Conservation (phyloP, 495 filamentous ascomycete genomes). For the Penicillium malachiteum region DNA sequence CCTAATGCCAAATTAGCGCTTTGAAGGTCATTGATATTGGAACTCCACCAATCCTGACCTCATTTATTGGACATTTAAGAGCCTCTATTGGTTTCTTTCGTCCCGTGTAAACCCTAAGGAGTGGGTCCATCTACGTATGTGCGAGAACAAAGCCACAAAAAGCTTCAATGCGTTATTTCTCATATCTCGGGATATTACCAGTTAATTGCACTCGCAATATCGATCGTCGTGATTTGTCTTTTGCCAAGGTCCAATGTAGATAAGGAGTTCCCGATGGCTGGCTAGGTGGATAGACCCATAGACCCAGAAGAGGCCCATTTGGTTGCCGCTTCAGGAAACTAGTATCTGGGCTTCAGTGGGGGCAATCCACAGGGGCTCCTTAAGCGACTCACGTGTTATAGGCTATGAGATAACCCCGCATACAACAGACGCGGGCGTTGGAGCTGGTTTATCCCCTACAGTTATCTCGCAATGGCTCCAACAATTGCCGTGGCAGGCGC, state of each 20-base stretch:
- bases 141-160: too few relatives aligned
- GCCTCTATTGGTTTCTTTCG: neutral
- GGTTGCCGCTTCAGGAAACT: neutral
- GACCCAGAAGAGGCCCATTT: neutral
- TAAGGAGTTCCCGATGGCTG: neutral
- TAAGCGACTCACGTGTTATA: conserved; percentile 10
- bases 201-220: too few relatives aligned
- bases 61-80: neutral
- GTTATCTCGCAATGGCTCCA: conserved; percentile 2
- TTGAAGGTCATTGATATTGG: neutral
- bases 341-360: neutral
- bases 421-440: neutral
- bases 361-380: neutral
- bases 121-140: neutral
- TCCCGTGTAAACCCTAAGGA: neutral
- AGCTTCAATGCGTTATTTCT: too few relatives aligned
- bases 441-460: neutral
- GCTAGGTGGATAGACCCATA: neutral
- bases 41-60: neutral
- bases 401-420: conserved; percentile 1
- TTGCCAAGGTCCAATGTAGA: neutral
- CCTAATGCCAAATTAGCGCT: neutral
- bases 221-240: too few relatives aligned
- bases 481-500: conserved; percentile 14
- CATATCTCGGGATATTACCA: too few relatives aligned